These are phyloP conservation scores for Syncephalis plumigaleata DNA, from an alignment of 371 early-diverging fungal genomes.

Conservation along the genomic window DNA sequence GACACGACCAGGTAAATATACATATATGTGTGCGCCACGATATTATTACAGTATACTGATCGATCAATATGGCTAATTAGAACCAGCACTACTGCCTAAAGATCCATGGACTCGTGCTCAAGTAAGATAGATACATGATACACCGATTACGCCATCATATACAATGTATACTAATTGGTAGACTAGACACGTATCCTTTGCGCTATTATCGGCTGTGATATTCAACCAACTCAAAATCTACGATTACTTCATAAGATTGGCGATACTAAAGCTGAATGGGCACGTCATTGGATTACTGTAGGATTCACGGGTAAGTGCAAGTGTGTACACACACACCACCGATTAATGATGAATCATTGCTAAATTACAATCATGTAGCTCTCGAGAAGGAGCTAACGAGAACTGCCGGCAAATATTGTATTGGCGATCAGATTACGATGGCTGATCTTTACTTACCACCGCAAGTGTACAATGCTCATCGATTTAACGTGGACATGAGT, in stretches of 20 bases:
- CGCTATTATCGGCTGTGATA: constrained; percentile 58
- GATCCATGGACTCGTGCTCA: constrained; percentile 37
- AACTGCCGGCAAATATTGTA: constrained; percentile 51
- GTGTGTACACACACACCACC: background rate
- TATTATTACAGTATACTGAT: background rate
- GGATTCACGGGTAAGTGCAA: constrained; percentile 43
- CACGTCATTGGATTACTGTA: constrained; percentile 24
- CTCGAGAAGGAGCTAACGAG: constrained; percentile 41
- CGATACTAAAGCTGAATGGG: constrained; percentile 43
- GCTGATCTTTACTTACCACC: constrained; percentile 73
- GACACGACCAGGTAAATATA: constrained; percentile 28
- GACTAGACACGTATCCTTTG: constrained; percentile 3
- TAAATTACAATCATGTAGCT: constrained; percentile 15
- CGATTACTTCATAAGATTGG: constrained; percentile 41
- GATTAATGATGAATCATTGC: background rate
- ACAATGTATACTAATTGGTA: too few relatives aligned
- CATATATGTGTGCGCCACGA: background rate
- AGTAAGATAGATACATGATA: too few relatives aligned
- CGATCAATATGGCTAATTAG: constrained; percentile 7
- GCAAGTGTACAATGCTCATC: constrained; percentile 62
- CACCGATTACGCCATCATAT: too few relatives aligned
- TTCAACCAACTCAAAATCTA: constrained; percentile 78
- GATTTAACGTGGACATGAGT: constrained; percentile 52
- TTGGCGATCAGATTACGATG: constrained; percentile 67
- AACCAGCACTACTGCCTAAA: constrained; percentile 50